Conservation (phyloP, 176 grass and related monocot species). For the Oryza glaberrima region DNA sequence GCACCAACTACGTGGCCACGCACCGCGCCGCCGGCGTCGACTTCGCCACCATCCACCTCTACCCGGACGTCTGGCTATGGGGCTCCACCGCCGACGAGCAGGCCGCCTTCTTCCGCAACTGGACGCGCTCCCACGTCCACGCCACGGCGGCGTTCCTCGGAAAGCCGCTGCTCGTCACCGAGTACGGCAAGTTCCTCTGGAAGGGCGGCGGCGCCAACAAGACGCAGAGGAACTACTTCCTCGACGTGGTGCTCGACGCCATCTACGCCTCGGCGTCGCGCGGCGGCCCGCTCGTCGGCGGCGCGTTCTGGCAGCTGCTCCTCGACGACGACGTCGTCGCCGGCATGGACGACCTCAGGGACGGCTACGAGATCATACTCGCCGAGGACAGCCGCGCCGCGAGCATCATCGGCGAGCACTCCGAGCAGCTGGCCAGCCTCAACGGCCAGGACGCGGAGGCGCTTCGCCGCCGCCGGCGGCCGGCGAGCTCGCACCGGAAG, state of each 20-base stretch:
- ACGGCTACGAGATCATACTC: slow-evolving; percentile 60
- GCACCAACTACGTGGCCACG: slow-evolving; percentile 64
- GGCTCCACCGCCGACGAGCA: slow-evolving; percentile 24
- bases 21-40: slow-evolving; percentile 63
- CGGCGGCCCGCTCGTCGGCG: slow-evolving; percentile 49
- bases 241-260: slow-evolving; percentile 30
- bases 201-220: slow-evolving; percentile 13
- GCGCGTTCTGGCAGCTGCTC: slow-evolving; percentile 64
- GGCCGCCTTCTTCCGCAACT: slow-evolving; percentile 39
- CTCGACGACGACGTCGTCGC: neutral
- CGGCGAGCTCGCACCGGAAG: neutral
- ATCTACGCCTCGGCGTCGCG: slow-evolving; percentile 23
- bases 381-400: slow-evolving; percentile 32
- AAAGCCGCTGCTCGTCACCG: slow-evolving; percentile 57
- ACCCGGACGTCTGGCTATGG: slow-evolving; percentile 84
- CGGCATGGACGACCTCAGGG: slow-evolving; percentile 55
- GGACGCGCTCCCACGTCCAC: slow-evolving; percentile 18
- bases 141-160: neutral
- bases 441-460: slow-evolving; percentile 18
- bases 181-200: slow-evolving; percentile 63
- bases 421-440: slow-evolving; percentile 41
- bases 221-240: slow-evolving; percentile 19
- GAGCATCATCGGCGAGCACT: slow-evolving; percentile 42
- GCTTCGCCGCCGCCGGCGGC: neutral
- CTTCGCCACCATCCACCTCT: slow-evolving; percentile 88